phyloP scores from a whole-genome alignment of 768 basidiomycete species.

The Hemileccinum rubropunctum region DNA sequence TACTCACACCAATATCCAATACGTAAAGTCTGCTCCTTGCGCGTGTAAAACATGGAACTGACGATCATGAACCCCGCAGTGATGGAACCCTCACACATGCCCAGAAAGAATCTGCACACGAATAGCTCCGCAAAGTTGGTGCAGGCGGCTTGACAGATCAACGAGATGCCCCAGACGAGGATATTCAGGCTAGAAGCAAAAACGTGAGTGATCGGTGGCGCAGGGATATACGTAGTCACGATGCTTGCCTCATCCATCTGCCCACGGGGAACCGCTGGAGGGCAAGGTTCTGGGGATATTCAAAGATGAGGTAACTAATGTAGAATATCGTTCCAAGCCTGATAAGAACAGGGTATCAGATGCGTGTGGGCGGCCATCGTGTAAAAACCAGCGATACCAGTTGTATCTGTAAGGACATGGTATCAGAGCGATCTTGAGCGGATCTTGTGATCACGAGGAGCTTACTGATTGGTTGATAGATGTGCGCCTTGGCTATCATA shows the following conservation, averaged over 20 bases:
- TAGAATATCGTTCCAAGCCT: conserved; percentile 81
- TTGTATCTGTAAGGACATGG: conserved; percentile 49
- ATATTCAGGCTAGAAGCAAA: conserved; percentile 54
- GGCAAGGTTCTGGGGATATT: conserved; percentile 72
- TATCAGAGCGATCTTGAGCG: neutral
- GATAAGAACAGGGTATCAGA: neutral
- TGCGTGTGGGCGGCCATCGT: neutral
- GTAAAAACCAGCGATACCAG: conserved; percentile 40
- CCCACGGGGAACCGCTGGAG: conserved; percentile 73
- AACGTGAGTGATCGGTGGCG: neutral
- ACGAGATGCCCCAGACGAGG: conserved; percentile 59
- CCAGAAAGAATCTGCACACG: conserved; percentile 60
- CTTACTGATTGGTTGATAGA: conserved; percentile 64
- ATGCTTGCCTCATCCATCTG: conserved; percentile 71
- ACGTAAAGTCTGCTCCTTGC: conserved; percentile 63
- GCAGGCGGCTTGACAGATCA: conserved; percentile 67
- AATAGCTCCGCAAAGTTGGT: conserved; percentile 65
- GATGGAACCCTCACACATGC: conserved; percentile 69
- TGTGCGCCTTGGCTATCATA: conserved; percentile 56
- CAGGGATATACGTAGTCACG: neutral
- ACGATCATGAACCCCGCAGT: conserved; percentile 79
- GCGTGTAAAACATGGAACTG: conserved; percentile 76
- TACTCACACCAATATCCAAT: conserved; percentile 77
- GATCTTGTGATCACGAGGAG: neutral
- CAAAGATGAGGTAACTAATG: conserved; percentile 65